Base-by-base conservation (phyloP, 2,329 filamentous ascomycete genomes). In the Trichoderma cornu-damae region DNA sequence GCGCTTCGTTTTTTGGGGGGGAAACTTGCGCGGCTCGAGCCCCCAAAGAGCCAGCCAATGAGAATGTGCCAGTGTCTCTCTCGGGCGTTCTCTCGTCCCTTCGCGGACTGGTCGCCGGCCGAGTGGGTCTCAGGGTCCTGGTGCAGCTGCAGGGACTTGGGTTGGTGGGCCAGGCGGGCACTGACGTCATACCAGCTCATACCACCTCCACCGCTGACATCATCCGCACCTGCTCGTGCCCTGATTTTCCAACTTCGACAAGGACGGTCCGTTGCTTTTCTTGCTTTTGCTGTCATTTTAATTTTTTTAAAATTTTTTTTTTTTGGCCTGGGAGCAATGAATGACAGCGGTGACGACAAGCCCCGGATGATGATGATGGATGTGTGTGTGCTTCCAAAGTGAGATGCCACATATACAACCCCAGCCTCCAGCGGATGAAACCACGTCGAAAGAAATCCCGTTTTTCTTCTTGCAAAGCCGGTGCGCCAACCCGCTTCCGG, bases 111-210 rank as follows among this genome's bases (percentile, higher is more conserved):
- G 54, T 35, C 37, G 46, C 54, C 40, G 47, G 37, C 32, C 24
- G 24, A 18, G 55, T 58, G 55, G 55, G 47, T 42, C 55, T 48
- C 56, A 58, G 56, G 56, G 56, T 58, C 56, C 69, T 56, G 8
- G 11, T 59, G 46, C 59, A 59, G 46, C 65, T 70, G 66, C 66
- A 68, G 66, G 63, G 62, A 62, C 60, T 58, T 56, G 51, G n/a
- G 44, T 59, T 59, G 57, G 51, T 44, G 56, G 24, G 49, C 6
- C 11, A 48, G 42, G n/a, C n/a, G 47, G 24, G 54, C 56, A 52
- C 51, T 69, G 67, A 70, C 67, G 66, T 70, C 68, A 69, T 55
- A 37, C 38, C 26, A 30, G 52, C 53, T 53, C 57, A 54, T 46
- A 24, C 50, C 35, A 40, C 56, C 56, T 53, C 53, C 48, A 57